phyloP scores from a whole-genome alignment of 768 basidiomycete genomes.

The Sistotremastrum suecicum region DNA sequence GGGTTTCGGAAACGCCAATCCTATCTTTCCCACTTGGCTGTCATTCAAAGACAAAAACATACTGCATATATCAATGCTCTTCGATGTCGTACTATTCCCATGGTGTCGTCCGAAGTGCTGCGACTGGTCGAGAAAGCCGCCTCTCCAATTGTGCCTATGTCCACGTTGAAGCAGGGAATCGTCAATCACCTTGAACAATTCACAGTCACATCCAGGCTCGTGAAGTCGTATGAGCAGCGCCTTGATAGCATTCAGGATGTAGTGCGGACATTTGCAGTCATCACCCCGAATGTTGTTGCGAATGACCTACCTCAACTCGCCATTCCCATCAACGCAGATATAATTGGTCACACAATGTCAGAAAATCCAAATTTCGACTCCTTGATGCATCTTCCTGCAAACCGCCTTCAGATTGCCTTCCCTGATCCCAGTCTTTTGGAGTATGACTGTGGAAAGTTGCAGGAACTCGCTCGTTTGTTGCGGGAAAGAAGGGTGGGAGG shows the following conservation, averaged over 20 bases:
- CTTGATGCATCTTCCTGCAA: conserved; percentile 54
- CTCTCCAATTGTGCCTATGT: conserved; percentile 34
- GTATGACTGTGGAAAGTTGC: conserved; percentile 94
- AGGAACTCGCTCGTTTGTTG: conserved; percentile 64
- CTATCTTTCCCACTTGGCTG: conserved; percentile 31
- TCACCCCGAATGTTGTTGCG: conserved; percentile 66
- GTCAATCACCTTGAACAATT: conserved; percentile 26
- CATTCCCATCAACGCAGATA: conserved; percentile 27
- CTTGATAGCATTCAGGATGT: conserved; percentile 35
- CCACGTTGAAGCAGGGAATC: conserved; percentile 23
- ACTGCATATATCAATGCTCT: conserved; percentile 60
- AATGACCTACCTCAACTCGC: conserved; percentile 55
- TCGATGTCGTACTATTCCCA: conserved; percentile 36
- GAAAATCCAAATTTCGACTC: conserved; percentile 41
- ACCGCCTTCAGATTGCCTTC: conserved; percentile 87
- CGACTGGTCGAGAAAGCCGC: conserved; percentile 8
- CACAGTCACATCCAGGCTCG: conserved; percentile 26
- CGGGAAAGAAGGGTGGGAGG: conserved; percentile 77
- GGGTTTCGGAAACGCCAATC: conserved; percentile 49
- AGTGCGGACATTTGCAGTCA: conserved; percentile 64
- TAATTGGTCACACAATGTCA: conserved; percentile 14
- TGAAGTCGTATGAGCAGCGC: conserved; percentile 54
- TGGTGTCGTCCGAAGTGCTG: conserved; percentile 21
- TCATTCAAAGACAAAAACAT: conserved; percentile 50
- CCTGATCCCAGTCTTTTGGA: conserved; percentile 81